Evolutionary conservation across 2,329 filamentous ascomycete genomes (phyloP).

Genomic region (Aspergillus ochraceus): DNA sequence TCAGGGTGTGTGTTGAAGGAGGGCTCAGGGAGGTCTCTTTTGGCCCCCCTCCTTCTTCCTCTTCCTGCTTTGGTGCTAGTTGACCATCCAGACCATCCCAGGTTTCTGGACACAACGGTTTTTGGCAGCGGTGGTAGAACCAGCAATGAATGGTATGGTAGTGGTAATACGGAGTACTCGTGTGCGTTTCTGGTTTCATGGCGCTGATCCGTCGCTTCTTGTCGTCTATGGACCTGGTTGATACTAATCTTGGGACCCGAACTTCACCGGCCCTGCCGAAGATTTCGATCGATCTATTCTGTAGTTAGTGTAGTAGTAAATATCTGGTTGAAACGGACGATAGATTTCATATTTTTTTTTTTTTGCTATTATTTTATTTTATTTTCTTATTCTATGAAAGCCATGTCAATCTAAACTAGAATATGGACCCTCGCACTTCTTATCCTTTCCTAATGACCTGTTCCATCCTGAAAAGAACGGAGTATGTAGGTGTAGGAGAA

Average conservation of each 20-base stretch:
- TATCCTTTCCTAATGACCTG: background rate
- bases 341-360: no score
- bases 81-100: background rate
- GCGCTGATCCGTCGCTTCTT: background rate
- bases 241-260: no score
- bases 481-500: background rate
- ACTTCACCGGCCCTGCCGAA: background rate
- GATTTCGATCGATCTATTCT: background rate
- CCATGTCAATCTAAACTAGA: background rate
- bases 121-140: constrained; percentile 7
- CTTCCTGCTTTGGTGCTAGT: no score
- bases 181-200: background rate
- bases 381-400: background rate
- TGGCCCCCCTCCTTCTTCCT: background rate
- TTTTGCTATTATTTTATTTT: background rate
- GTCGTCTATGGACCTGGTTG: no score
- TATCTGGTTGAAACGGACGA: no score
- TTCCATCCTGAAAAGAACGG: background rate
- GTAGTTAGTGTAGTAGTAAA: no score
- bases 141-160: background rate
- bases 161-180: background rate
- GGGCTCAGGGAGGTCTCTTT: background rate
- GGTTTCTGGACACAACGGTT: constrained; percentile 9
- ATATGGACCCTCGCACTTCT: background rate
- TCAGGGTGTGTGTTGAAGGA: background rate